Percentiles rank a stretch among this genome's conserved stretches.
These are phyloP conservation scores for Aspergillus ochraceoroseus DNA, from an alignment of 2,329 filamentous ascomycete species.

Conservation along the genomic window DNA sequence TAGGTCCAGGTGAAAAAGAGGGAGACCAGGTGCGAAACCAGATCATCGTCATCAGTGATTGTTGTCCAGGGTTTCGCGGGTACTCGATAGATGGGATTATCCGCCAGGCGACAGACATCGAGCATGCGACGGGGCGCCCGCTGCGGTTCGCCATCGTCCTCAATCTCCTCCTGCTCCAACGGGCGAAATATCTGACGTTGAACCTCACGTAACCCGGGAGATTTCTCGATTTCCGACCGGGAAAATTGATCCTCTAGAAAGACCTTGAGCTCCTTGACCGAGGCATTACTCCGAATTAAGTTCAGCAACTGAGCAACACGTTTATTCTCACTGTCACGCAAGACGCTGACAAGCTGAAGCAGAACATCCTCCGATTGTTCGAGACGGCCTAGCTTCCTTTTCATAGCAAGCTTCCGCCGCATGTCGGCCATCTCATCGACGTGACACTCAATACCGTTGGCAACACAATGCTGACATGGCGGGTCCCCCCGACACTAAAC, in stretches of 20 bases:
- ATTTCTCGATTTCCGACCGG: constrained; percentile 11
- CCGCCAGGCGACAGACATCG: constrained; percentile 25
- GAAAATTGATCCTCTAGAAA: constrained; percentile 22
- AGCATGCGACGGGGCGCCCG: constrained; percentile 17
- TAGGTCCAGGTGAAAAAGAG: constrained; percentile 34
- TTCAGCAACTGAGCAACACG: constrained; percentile 22
- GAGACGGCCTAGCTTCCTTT: constrained; percentile 23
- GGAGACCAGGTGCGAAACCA: constrained; percentile 34
- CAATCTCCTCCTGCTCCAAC: constrained; percentile 8
- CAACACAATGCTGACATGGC: constrained; percentile 28
- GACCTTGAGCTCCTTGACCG: constrained; percentile 20
- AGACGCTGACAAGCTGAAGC: constrained; percentile 18
- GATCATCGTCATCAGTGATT: constrained; percentile 30
- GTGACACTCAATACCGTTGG: constrained; percentile 25
- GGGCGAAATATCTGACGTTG: constrained; percentile 13
- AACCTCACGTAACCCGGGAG: constrained; percentile 18
- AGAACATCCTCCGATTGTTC: constrained; percentile 19
- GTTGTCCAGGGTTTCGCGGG: constrained; percentile 34
- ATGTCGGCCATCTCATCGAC: constrained; percentile 29
- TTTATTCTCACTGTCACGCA: constrained; percentile 20
- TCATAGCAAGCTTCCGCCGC: constrained; percentile 26
- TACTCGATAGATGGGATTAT: constrained; percentile 25
- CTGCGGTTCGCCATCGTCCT: neutral
- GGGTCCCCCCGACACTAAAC: constrained; percentile 27
- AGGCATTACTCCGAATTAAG: constrained; percentile 27